Conservation (phyloP, 176 grass and related monocot species). For the Oryza officinalis region DNA sequence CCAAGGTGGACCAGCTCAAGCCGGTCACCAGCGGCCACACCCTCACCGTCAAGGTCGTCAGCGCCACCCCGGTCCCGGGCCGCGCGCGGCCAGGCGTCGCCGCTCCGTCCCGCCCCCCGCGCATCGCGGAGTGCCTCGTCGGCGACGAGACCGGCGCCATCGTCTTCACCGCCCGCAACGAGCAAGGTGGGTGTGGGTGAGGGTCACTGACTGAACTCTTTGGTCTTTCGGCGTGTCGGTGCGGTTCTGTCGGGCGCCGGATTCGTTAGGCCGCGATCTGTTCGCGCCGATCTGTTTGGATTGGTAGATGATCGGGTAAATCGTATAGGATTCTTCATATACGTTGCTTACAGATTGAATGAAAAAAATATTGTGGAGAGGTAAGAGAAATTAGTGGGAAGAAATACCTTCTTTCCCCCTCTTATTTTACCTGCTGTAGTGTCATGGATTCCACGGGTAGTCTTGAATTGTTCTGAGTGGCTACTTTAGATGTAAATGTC, state of each 20-base stretch:
- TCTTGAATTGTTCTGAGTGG: background rate
- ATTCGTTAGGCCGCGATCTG: background rate
- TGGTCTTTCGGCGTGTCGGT: background rate
- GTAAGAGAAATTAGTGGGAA: background rate
- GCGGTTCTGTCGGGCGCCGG: background rate
- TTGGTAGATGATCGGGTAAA: background rate
- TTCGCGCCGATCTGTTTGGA: constrained; percentile 3
- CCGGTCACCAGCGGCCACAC: constrained; percentile 68
- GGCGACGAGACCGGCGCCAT: constrained; percentile 81
- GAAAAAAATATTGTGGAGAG: background rate
- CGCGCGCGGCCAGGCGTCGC: constrained; percentile 42
- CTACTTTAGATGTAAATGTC: background rate
- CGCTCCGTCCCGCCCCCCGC: constrained; percentile 54
- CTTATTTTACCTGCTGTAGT: background rate
- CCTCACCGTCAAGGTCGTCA: constrained; percentile 57
- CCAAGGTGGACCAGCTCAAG: constrained; percentile 85
- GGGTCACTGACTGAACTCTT: background rate
- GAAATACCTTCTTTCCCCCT: background rate
- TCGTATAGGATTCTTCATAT: background rate
- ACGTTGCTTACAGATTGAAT: background rate
- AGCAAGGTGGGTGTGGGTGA: constrained; percentile 60
- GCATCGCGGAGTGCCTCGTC: constrained; percentile 85
- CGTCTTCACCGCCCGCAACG: constrained; percentile 89
- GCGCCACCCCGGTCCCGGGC: constrained; percentile 39
- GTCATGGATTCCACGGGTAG: background rate